Evolutionary conservation across 148 eudicot genomes (phyloP), one percentile per base, ranked within the genome.

Genomic region (Oxyria digyna): DNA sequence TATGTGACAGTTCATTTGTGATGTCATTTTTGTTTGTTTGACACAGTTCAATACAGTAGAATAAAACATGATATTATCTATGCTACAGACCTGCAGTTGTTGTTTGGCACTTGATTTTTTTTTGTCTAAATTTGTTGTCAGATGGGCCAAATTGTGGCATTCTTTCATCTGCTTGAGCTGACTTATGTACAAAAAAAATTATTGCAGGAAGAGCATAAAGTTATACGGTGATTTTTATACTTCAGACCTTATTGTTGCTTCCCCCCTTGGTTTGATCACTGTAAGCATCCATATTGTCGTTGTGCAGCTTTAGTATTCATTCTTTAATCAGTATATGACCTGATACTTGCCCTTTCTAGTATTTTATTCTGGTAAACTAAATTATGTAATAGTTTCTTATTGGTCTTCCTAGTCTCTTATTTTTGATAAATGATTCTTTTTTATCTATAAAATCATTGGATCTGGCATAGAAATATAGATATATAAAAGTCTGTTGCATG

Each of bases 211-310:
- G 73, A 84, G 84, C 76, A 75, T 86, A 78, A 85, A 79, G 78
- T 69, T 94, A 76, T 93, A 89, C 68, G 82, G 84, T 62, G 90
- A 93, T 79, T 89, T 89, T 79, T 87, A 94, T 78, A 75, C 91
- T 33, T 90, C 96, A 26, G 97, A 94, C 77, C 67, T 91, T 72
- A 91, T 94, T 65, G 76, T 94, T 73, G 93, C 97, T 67, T 91
- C 99, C 77, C 96, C 99, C 75, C 86, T 94, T 57, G 99, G 96
- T 67, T 74, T 94, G 75, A 78, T 90, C 67, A 86, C 87, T 37
- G 98, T 94, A 85, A 86, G 91, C 31, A 33, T 70, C 52, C 49
- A 69, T 8, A 21, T 46, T 54, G 32, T 10, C 52, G 15, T 59
- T n/a, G 0, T 67, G 67, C 62, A 23, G 62, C 32, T 55, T 55